A percentile compares a stretch with the other conserved stretches of the same genome.
Conservation (phyloP, 1,284 basidiomycete genomes). For the Tetrapyrgos nigripes region DNA sequence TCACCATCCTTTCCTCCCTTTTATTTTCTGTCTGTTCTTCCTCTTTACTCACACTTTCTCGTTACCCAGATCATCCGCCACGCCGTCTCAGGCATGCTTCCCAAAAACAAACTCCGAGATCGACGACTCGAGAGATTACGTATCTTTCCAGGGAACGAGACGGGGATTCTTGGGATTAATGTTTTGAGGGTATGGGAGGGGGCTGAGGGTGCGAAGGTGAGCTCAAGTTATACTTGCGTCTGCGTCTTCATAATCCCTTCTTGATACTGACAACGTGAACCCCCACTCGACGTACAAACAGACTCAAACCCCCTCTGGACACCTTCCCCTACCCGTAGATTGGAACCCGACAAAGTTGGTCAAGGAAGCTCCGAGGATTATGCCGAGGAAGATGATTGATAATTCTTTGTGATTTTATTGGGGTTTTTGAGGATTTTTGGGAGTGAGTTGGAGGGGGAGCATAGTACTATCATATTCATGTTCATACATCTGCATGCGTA, state of each 20-base stretch:
- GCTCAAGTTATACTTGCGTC: too few relatives aligned
- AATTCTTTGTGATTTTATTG: too few relatives aligned
- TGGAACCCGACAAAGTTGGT: conserved; percentile 48
- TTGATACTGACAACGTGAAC: too few relatives aligned
- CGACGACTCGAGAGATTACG: conserved; percentile 84
- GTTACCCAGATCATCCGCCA: conserved; percentile 88
- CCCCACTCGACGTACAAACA: too few relatives aligned
- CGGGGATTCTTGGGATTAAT: conserved; percentile 73
- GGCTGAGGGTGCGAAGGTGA: too few relatives aligned
- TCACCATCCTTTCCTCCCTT: background rate
- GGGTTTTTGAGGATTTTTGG: too few relatives aligned
- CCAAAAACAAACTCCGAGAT: conserved; percentile 93
- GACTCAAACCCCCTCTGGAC: too few relatives aligned
- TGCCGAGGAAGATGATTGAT: conserved; percentile 15
- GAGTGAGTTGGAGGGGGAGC: too few relatives aligned
- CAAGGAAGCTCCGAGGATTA: conserved; percentile 26
- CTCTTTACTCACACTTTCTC: conserved; percentile 37
- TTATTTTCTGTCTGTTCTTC: background rate
- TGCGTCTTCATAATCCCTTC: too few relatives aligned
- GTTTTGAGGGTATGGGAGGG: conserved; percentile 79
- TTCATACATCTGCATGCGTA: too few relatives aligned
- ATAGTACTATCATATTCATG: too few relatives aligned
- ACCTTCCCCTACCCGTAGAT: conserved; percentile 65
- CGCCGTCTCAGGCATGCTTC: conserved; percentile 95
- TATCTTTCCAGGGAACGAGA: conserved; percentile 81